Evolutionary conservation across 768 basidiomycete species (phyloP).

Genomic region (Asterophora lycoperdoides): DNA sequence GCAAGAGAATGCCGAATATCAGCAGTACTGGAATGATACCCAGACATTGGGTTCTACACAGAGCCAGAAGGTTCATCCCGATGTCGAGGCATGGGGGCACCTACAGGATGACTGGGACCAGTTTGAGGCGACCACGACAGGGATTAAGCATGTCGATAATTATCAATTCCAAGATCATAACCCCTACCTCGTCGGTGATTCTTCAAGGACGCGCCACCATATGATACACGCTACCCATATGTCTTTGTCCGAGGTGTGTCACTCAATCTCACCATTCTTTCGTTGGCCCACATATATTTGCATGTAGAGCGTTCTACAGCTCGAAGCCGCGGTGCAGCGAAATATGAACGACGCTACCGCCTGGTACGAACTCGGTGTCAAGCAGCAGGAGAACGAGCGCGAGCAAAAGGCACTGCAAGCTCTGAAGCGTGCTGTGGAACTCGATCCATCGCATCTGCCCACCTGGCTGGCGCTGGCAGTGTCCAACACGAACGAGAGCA

Average conservation of each 20-base stretch:
- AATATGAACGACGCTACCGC: constrained; percentile 64
- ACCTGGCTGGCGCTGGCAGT: constrained; percentile 91
- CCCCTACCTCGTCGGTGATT: constrained; percentile 68
- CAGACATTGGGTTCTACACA: constrained; percentile 17
- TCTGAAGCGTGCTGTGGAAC: constrained; percentile 70
- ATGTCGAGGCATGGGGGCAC: constrained; percentile 50
- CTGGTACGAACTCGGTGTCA: constrained; percentile 93
- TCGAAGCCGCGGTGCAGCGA: constrained; percentile 85
- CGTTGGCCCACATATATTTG: constrained; percentile 12
- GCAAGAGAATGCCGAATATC: constrained; percentile 67
- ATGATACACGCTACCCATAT: constrained; percentile 32
- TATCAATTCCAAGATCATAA: constrained; percentile 79
- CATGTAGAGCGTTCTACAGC: constrained; percentile 73
- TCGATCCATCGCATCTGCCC: constrained; percentile 71
- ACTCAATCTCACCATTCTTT: not conserved
- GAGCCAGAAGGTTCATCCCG: constrained; percentile 18
- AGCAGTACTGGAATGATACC: constrained; percentile 42
- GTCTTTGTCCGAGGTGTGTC: constrained; percentile 40
- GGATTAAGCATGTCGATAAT: constrained; percentile 48
- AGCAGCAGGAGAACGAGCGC: constrained; percentile 97
- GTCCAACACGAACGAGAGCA: constrained; percentile 85
- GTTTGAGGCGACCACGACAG: constrained; percentile 70
- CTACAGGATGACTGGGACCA: constrained; percentile 78
- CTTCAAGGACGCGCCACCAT: constrained; percentile 49
- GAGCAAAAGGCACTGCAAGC: constrained; percentile 89